Percentiles rank a stretch among this genome's conserved stretches.
These are phyloP conservation scores for Escallonia rubra DNA, from an alignment of 129 eudicot species.

Conservation along the genomic window DNA sequence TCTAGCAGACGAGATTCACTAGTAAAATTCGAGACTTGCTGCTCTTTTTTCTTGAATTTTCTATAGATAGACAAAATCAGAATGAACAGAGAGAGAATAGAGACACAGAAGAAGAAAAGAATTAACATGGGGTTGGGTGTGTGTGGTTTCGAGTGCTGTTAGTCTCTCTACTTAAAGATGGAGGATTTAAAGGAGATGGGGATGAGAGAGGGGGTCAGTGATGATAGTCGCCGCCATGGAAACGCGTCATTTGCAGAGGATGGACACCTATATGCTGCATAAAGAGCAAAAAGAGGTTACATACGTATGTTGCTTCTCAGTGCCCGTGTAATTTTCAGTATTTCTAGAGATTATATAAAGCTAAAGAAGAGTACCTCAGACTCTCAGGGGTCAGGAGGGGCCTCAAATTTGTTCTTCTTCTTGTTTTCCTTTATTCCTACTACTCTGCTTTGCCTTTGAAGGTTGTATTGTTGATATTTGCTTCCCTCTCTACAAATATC, in stretches of 20 bases:
- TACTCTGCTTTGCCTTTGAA: too few relatives aligned
- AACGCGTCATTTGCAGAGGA: slow-evolving; percentile 10
- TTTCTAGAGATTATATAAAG: too few relatives aligned
- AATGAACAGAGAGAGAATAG: slow-evolving; percentile 25
- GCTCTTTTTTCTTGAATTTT: slow-evolving; percentile 8
- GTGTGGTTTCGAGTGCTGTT: not conserved
- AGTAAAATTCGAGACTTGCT: not conserved
- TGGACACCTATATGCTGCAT: not conserved
- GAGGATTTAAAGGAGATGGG: not conserved
- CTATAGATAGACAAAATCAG: slow-evolving; percentile 36
- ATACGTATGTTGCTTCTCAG: too few relatives aligned
- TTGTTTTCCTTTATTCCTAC: too few relatives aligned
- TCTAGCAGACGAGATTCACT: not conserved
- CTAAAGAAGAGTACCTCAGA: too few relatives aligned
- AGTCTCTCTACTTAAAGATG: not conserved
- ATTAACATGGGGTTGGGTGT: slow-evolving; percentile 3
- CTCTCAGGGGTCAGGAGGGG: too few relatives aligned
- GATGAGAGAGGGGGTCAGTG: slow-evolving; percentile 2
- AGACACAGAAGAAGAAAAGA: slow-evolving; percentile 13
- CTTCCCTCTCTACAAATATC: too few relatives aligned
- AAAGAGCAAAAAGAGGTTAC: too few relatives aligned
- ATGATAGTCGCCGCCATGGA: slow-evolving; percentile 31
- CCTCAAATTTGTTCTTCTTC: too few relatives aligned
- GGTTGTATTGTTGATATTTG: too few relatives aligned
- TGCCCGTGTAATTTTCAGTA: too few relatives aligned